Evolutionary conservation across 768 basidiomycete genomes (phyloP).

Genomic region (Fomitopsis pulvina): DNA sequence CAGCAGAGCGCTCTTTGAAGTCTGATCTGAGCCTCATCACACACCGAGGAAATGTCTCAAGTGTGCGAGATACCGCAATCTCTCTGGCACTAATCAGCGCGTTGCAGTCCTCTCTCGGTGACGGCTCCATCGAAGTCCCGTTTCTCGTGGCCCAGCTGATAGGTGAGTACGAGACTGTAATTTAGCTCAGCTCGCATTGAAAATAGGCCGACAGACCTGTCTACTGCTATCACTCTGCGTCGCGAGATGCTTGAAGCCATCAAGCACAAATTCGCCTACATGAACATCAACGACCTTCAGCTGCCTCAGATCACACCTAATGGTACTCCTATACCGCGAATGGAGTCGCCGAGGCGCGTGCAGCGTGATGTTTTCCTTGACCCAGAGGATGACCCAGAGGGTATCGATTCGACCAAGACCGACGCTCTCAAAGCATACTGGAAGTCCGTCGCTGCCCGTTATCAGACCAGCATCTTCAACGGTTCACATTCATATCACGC

Average conservation of each 20-base stretch:
- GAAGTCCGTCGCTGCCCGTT: constrained; percentile 48
- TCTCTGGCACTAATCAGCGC: constrained; percentile 66
- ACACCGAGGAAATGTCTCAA: constrained; percentile 55
- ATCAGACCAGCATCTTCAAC: constrained; percentile 35
- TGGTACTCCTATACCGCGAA: constrained; percentile 32
- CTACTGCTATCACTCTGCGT: constrained; percentile 70
- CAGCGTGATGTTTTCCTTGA: constrained; percentile 14
- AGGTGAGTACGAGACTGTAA: constrained; percentile 28
- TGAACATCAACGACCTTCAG: constrained; percentile 52
- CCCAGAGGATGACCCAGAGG: constrained; percentile 22
- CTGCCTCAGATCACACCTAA: constrained; percentile 60
- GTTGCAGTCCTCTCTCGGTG: constrained; percentile 78
- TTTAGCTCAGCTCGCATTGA: neutral
- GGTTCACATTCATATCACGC: constrained; percentile 35
- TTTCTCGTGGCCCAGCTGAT: constrained; percentile 57
- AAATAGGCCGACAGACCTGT: constrained; percentile 46
- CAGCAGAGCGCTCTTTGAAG: constrained; percentile 69
- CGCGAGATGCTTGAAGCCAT: constrained; percentile 85
- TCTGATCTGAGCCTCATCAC: constrained; percentile 50
- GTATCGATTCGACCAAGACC: neutral
- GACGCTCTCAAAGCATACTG: constrained; percentile 50
- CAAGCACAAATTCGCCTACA: constrained; percentile 54
- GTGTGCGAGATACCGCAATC: constrained; percentile 69
- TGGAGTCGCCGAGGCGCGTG: constrained; percentile 10
- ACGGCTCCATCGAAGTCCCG: constrained; percentile 36